phyloP scores from a whole-genome alignment of 768 basidiomycete genomes.

The Antrodiella citrinella region DNA sequence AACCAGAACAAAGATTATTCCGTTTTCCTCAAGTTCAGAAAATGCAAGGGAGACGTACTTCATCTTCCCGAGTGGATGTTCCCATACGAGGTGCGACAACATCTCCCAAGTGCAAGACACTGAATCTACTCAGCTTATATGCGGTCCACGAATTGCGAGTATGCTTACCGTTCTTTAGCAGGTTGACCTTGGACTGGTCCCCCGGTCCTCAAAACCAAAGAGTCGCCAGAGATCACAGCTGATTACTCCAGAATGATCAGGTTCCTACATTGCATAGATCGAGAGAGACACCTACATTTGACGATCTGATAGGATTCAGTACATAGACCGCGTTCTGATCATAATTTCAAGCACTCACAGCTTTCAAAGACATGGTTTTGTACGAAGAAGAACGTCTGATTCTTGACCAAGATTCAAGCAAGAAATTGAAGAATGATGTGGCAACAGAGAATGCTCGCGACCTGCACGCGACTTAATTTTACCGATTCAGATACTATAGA shows the following conservation, averaged over 20 bases:
- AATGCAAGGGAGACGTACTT: constrained; percentile 49
- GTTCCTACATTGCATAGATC: constrained; percentile 4
- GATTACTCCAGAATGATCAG: constrained; percentile 22
- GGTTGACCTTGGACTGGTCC: constrained; percentile 77
- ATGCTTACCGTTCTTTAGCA: constrained; percentile 76
- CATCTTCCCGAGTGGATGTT: constrained; percentile 70
- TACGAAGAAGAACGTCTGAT: no score
- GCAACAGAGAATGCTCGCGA: no score
- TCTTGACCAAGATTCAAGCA: no score
- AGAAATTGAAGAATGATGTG: no score
- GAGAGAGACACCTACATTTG: constrained; percentile 24
- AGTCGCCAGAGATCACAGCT: constrained; percentile 91
- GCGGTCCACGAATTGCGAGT: constrained; percentile 2
- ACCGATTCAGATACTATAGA: no score
- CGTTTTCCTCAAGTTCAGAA: constrained; percentile 3
- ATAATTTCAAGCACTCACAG: constrained; percentile 53
- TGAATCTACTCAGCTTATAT: constrained; percentile 24
- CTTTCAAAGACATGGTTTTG: constrained; percentile 66
- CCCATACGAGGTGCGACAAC: constrained; percentile 81
- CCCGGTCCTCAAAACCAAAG: constrained; percentile 73
- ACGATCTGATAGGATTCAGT: constrained; percentile 24
- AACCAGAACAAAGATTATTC: no score
- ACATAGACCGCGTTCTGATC: no score
- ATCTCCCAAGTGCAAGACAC: constrained; percentile 86
- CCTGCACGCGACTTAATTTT: no score